phyloP scores from a whole-genome alignment of 148 eudicot genomes.

The Vaccinium darrowii region DNA sequence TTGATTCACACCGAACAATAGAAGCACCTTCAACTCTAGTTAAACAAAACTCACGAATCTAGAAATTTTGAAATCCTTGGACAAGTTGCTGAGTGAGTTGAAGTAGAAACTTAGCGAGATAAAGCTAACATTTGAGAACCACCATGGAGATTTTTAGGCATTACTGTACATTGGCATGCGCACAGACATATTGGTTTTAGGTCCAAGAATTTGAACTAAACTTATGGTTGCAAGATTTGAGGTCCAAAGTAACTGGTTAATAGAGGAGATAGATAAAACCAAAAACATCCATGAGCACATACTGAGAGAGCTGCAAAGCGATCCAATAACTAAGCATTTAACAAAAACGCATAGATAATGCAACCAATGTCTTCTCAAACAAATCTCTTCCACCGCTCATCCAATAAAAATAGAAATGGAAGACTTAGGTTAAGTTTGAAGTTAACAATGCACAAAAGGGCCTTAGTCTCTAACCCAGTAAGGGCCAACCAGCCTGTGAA shows the following conservation, averaged over 20 bases:
- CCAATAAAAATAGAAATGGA: not conserved
- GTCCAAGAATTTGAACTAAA: not conserved
- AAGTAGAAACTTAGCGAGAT: not conserved
- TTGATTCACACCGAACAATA: not conserved
- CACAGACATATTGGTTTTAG: not conserved
- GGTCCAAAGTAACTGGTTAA: not conserved
- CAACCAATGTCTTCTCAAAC: not conserved
- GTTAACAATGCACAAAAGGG: not conserved
- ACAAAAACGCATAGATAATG: not conserved
- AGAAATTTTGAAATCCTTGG: not conserved
- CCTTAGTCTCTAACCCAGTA: not conserved
- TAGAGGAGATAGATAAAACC: not conserved
- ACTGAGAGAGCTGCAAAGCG: not conserved
- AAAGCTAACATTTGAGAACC: not conserved
- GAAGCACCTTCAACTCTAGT: not conserved
- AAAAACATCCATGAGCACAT: not conserved
- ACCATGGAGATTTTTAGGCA: not conserved
- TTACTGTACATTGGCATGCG: not conserved
- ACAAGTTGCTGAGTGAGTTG: not conserved
- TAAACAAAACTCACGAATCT: not conserved
- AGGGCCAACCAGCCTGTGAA: not conserved
- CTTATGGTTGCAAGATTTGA: not conserved
- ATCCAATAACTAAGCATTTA: not conserved
- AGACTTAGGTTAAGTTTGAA: not conserved
- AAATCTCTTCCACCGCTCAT: not conserved